A percentile compares a stretch with the other conserved stretches of the same genome.
These are phyloP conservation scores for Populus pruinosa DNA, from an alignment of 345 rosid species.

Conservation along the genomic window DNA sequence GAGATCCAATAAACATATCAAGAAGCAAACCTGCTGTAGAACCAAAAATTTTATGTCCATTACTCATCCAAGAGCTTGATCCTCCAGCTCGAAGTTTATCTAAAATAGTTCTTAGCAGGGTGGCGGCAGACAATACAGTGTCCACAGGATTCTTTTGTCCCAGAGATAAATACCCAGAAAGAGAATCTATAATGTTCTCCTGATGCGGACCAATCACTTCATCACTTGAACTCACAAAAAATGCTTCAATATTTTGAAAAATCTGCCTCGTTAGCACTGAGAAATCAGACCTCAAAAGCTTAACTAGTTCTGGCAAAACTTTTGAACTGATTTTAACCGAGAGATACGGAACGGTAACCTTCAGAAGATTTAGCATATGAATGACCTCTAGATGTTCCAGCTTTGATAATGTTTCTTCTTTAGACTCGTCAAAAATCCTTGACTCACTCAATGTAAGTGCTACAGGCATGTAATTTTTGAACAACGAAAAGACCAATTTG, in stretches of 20 bases:
- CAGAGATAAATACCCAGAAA: conserved; percentile 53
- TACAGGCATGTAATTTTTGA: conserved; percentile 39
- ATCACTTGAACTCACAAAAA: conserved; percentile 43
- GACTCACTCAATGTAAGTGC: conserved; percentile 32
- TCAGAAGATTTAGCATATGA: conserved; percentile 68
- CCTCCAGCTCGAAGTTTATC: conserved; percentile 45
- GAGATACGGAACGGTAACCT: conserved; percentile 48
- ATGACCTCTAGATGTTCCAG: conserved; percentile 60
- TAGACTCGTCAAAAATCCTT: conserved; percentile 39
- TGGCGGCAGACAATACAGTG: conserved; percentile 51
- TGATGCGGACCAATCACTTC: conserved; percentile 38
- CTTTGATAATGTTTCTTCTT: conserved; percentile 36
- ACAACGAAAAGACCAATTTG: conserved; percentile 43
- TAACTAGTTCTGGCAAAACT: conserved; percentile 46
- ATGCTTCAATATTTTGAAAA: conserved; percentile 51
- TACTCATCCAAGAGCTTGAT: conserved; percentile 40
- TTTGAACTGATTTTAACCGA: conserved; percentile 44
- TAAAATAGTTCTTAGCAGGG: conserved; percentile 49
- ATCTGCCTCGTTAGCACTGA: conserved; percentile 58
- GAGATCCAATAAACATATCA: conserved; percentile 6
- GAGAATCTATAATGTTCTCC: conserved; percentile 46
- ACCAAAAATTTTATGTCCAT: conserved; percentile 48
- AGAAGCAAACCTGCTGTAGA: conserved; percentile 54
- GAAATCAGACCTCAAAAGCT: conserved; percentile 48
- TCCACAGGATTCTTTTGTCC: conserved; percentile 56